phyloP scores from a whole-genome alignment of 257 asterid species.

The Jacaranda mimosifolia region DNA sequence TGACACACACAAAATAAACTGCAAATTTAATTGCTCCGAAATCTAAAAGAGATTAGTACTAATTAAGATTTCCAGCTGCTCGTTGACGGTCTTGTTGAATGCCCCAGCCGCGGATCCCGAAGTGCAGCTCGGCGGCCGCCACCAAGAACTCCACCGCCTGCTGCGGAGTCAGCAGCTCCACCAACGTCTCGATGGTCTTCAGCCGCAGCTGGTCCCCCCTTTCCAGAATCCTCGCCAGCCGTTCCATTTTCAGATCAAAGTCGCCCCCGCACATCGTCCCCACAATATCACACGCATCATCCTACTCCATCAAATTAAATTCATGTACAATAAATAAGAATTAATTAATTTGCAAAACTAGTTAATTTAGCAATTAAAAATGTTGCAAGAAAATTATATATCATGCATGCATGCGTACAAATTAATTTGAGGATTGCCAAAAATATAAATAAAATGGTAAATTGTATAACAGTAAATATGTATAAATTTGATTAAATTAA shows the following conservation, averaged over 20 bases:
- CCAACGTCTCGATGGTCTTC: slow-evolving; percentile 60
- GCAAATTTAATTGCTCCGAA: background rate
- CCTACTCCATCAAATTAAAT: slow-evolving; percentile 44
- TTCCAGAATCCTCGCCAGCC: slow-evolving; percentile 52
- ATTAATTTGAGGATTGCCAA: no score
- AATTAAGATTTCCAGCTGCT: background rate
- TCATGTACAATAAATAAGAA: background rate
- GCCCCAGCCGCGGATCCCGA: slow-evolving; percentile 83
- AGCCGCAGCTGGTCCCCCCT: slow-evolving; percentile 75
- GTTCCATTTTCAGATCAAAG: slow-evolving; percentile 51
- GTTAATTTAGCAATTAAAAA: no score
- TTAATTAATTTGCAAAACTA: background rate
- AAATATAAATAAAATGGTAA: no score
- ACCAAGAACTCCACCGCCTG: slow-evolving; percentile 82
- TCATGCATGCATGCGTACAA: no score
- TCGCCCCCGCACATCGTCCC: slow-evolving; percentile 35
- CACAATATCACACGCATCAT: slow-evolving; percentile 57
- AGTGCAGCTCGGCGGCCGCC: slow-evolving; percentile 72
- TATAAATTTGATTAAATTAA: no score
- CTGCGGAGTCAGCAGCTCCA: slow-evolving; percentile 67
- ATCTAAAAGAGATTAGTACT: background rate
- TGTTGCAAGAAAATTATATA: no score
- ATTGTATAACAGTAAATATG: no score
- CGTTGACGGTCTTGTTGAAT: slow-evolving; percentile 57
- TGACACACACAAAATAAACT: background rate